Conservation (phyloP, 2,329 filamentous ascomycete genomes). For the Lecanicillium sp. region DNA sequence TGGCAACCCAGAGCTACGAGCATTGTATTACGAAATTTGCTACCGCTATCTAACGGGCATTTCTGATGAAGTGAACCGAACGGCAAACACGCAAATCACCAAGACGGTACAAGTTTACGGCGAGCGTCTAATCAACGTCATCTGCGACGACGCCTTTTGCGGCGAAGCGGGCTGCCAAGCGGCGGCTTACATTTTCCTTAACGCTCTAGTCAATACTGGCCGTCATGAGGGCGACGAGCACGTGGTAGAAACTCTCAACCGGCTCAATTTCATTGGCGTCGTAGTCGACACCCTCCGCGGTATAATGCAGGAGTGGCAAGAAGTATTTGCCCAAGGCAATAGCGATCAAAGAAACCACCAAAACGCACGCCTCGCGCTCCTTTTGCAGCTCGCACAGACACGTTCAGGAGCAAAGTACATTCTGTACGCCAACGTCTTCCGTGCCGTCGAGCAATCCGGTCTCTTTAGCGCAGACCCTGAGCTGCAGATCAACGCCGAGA, state of each 20-base stretch:
- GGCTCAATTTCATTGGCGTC: constrained; percentile 84
- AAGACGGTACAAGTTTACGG: constrained; percentile 63
- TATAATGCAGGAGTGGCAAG: constrained; percentile 64
- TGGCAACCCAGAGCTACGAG: constrained; percentile 62
- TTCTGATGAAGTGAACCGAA: constrained; percentile 40
- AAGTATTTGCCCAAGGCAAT: constrained; percentile 37
- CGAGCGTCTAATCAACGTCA: constrained; percentile 70
- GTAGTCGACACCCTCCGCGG: constrained; percentile 80
- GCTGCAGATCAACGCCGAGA: constrained; percentile 69
- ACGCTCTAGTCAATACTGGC: constrained; percentile 66
- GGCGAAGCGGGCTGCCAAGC: constrained; percentile 76
- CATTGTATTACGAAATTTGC: constrained; percentile 86
- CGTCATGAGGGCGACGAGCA: constrained; percentile 62
- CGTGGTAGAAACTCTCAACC: constrained; percentile 70
- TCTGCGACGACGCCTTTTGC: constrained; percentile 89
- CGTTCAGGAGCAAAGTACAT: constrained; percentile 76
- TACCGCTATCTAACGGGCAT: constrained; percentile 76
- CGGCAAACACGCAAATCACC: constrained; percentile 52
- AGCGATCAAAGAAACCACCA: constrained; percentile 41
- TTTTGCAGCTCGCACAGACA: constrained; percentile 78
- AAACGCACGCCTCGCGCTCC: constrained; percentile 69
- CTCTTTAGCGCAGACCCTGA: constrained; percentile 89
- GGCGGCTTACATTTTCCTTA: constrained; percentile 77
- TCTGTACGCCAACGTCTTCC: constrained; percentile 83
- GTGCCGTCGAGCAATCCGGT: constrained; percentile 69